Evolutionary conservation across 2,329 filamentous ascomycete species (phyloP), one percentile per base, ranked within the genome.

Genomic region (Paecilomyces fulvus): DNA sequence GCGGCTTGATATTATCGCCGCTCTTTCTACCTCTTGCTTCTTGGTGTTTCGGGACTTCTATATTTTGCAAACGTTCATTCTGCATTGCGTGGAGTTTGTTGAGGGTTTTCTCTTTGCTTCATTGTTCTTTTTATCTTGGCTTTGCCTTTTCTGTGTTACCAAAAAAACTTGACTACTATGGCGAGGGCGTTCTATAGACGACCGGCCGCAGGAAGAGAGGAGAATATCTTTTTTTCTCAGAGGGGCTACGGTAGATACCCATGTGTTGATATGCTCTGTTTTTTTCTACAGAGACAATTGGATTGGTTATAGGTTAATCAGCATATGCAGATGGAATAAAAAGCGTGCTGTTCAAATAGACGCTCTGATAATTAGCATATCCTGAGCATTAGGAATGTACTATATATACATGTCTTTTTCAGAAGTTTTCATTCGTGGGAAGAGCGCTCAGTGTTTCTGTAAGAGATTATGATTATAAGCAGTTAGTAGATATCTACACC

Each of bases 161-260:
- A 52, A 30, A 33, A 52, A 28, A 52, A 30, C 49, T 30, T 51
- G 49, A 43, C 37, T 43, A 17, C n/a, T 25, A 20, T 49, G 48
- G 20, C 48, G 25, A 25, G 48, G 25, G 48, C 48, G 48, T 49
- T 23, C 20, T 25, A 49, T 28, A 21, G 25, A 49, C 20, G 48
- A 49, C 48, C 10, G 12, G 12, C 10, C 20, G 14, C 51, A 56
- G 54, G 56, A 57, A 55, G 48, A 53, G 49, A 56, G 51, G 58
- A 56, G 58, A 60, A 43, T 33, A 55, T 55, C 56, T 61, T 46
- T 49, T 49, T 6, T 49, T 14, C 48, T 23, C 9, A 57, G 59
- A 57, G 55, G 54, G 60, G 55, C 60, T 59, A 63, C 61, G 59
- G 64, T 67, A 60, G 63, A 69, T 70, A 68, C 65, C 67, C 65